These are phyloP conservation scores for Clonostachys byssicola DNA, from an alignment of 2,329 filamentous ascomycete species.

Conservation along the genomic window DNA sequence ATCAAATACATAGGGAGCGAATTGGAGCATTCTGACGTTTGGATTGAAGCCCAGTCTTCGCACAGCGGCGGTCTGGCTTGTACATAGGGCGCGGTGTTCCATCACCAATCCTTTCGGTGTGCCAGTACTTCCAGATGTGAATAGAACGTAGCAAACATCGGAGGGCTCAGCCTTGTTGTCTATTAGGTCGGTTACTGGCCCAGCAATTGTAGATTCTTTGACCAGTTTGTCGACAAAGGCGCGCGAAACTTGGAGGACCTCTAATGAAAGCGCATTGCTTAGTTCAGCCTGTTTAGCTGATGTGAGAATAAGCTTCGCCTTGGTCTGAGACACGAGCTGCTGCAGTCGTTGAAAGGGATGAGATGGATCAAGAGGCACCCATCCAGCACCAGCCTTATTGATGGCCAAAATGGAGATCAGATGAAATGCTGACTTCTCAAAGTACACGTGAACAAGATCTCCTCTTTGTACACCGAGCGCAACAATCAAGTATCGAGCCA, in stretches of 20 bases:
- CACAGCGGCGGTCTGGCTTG: not conserved
- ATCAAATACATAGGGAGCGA: slow-evolving; percentile 1
- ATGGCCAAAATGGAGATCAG: slow-evolving; percentile 6
- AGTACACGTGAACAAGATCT: slow-evolving; percentile 5
- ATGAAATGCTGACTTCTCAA: slow-evolving; percentile 6
- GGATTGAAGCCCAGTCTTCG: slow-evolving; percentile 1
- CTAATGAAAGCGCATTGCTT: not conserved
- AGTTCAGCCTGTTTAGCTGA: not conserved
- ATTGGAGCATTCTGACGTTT: slow-evolving; percentile 1
- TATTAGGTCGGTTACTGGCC: not conserved
- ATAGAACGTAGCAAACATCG: slow-evolving; percentile 6
- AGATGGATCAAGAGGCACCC: slow-evolving; percentile 4
- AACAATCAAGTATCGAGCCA: not conserved
- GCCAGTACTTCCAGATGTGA: slow-evolving; percentile 7
- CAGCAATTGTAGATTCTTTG: not conserved
- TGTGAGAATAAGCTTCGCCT: not conserved
- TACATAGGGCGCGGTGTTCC: slow-evolving; percentile 6
- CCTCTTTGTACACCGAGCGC: not conserved
- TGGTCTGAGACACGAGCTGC: slow-evolving; percentile 1
- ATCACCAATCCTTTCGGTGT: slow-evolving; percentile 8
- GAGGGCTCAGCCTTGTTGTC: slow-evolving; percentile 1
- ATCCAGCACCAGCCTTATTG: slow-evolving; percentile 6
- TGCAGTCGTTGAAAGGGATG: slow-evolving; percentile 3
- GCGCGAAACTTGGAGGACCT: slow-evolving; percentile 2
- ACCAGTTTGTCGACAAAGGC: not conserved